Evolutionary conservation across 2,329 filamentous ascomycete species (phyloP).

Genomic region (Verticillium isaacii): DNA sequence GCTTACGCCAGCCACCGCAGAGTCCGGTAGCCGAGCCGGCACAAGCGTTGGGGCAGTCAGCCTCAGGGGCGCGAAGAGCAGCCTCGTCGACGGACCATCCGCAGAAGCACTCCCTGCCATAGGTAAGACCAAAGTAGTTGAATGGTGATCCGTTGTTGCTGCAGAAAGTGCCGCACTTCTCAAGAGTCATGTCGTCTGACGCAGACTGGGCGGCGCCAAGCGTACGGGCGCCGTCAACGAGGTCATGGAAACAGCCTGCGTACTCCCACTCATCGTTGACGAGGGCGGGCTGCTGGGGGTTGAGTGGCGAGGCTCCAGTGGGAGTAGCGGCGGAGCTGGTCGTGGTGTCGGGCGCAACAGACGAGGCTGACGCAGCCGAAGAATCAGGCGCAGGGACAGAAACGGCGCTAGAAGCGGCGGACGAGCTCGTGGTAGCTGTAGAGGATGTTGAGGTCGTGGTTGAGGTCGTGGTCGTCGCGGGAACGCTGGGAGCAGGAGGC

Average conservation of each 20-base stretch:
- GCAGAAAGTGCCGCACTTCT: constrained; percentile 19
- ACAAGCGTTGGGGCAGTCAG: constrained; percentile 14
- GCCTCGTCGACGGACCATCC: constrained; percentile 13
- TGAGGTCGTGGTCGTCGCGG: constrained; percentile 1
- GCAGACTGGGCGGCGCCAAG: constrained; percentile 9
- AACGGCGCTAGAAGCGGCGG: background rate
- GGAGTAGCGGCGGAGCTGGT: background rate
- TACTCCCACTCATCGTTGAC: constrained; percentile 14
- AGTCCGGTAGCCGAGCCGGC: constrained; percentile 5
- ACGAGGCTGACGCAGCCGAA: background rate
- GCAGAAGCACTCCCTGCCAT: constrained; percentile 17
- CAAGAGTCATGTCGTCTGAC: constrained; percentile 16
- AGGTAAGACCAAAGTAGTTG: constrained; percentile 20
- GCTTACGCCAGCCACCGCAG: constrained; percentile 14
- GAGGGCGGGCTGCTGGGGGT: constrained; percentile 5
- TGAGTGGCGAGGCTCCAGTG: constrained; percentile 2
- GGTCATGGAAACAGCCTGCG: constrained; percentile 18
- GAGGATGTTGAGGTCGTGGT: background rate
- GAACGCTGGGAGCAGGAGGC: constrained; percentile 18
- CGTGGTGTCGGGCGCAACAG: background rate
- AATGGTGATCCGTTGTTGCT: constrained; percentile 12
- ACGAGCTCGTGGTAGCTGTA: background rate
- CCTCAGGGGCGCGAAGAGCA: constrained; percentile 10
- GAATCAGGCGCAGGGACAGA: background rate
- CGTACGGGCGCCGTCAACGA: constrained; percentile 13